These are phyloP conservation scores for Beauveria bassiana DNA, from an alignment of 2,329 filamentous ascomycete species.

Conservation along the genomic window DNA sequence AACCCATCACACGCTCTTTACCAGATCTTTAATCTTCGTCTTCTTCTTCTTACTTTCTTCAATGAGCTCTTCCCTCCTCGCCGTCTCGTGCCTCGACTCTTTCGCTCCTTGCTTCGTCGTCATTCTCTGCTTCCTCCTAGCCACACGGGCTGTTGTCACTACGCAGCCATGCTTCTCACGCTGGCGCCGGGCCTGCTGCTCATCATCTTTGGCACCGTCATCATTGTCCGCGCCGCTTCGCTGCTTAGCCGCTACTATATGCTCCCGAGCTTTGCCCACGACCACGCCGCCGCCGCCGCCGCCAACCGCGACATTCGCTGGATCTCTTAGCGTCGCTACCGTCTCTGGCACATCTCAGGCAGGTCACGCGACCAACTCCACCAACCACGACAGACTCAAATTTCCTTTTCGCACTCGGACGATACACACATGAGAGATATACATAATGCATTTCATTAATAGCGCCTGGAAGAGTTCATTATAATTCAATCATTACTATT, in stretches of 20 bases:
- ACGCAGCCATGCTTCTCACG: slow-evolving; percentile 10
- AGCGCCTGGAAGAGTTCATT: background rate
- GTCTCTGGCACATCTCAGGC: background rate
- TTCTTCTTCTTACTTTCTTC: background rate
- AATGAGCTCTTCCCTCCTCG: background rate
- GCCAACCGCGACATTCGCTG: slow-evolving; percentile 7
- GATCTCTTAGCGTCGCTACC: background rate
- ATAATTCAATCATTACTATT: slow-evolving; percentile 3
- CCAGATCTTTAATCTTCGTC: background rate
- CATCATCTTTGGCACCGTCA: slow-evolving; percentile 8
- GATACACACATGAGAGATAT: background rate
- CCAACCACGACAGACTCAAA: background rate
- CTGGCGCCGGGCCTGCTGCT: slow-evolving; percentile 7
- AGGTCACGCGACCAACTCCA: slow-evolving; percentile 8
- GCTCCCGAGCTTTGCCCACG: slow-evolving; percentile 9
- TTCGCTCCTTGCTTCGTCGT: background rate
- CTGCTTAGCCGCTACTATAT: slow-evolving; percentile 8
- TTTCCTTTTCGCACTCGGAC: background rate
- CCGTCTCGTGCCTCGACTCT: background rate
- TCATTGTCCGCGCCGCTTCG: slow-evolving; percentile 9
- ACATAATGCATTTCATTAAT: background rate
- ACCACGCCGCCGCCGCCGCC: background rate
- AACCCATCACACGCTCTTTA: background rate
- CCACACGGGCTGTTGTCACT: background rate
- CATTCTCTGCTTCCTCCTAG: background rate